These are phyloP conservation scores for Cyberlindnera galapagoensis DNA, from an alignment of 805 yeast species.

Conservation along the genomic window DNA sequence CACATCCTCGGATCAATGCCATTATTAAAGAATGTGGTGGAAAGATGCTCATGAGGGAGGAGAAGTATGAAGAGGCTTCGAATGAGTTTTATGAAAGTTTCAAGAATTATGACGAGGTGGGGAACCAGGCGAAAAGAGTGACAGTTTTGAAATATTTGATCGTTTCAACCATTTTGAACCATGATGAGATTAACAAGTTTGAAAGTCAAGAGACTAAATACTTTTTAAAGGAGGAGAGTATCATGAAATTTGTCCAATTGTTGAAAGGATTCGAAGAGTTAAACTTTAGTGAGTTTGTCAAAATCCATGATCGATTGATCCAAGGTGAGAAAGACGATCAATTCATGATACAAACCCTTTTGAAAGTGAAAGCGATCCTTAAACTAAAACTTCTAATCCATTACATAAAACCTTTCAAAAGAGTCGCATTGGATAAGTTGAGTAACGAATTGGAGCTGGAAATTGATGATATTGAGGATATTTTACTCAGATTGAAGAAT, in stretches of 20 bases:
- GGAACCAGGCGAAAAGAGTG: slow-evolving; percentile 51
- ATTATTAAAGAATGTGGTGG: slow-evolving; percentile 76
- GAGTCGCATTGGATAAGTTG: slow-evolving; percentile 15
- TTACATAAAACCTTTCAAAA: slow-evolving; percentile 25
- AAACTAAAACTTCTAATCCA: slow-evolving; percentile 20
- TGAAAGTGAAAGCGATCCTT: slow-evolving; percentile 16
- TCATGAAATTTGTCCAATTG: slow-evolving; percentile 16
- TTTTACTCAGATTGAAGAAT: slow-evolving; percentile 17
- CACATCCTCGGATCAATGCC: slow-evolving; percentile 72
- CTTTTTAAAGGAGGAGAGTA: slow-evolving; percentile 20
- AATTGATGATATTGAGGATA: slow-evolving; percentile 19
- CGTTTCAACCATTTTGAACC: slow-evolving; percentile 45
- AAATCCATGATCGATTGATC: slow-evolving; percentile 6
- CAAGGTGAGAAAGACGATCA: slow-evolving; percentile 11
- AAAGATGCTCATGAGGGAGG: slow-evolving; percentile 52
- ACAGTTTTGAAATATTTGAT: slow-evolving; percentile 55
- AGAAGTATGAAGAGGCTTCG: slow-evolving; percentile 52
- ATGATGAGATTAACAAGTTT: slow-evolving; percentile 36
- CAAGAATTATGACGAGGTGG: slow-evolving; percentile 58
- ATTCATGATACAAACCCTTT: slow-evolving; percentile 15
- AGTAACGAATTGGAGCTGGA: slow-evolving; percentile 15
- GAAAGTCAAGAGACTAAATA: slow-evolving; percentile 26
- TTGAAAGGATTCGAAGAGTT: slow-evolving; percentile 18
- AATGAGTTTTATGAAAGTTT: slow-evolving; percentile 49
- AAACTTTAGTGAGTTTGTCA: slow-evolving; percentile 14